Conservation (phyloP, 2,329 filamentous ascomycete species). For the Pseudocercospora fijiensis region DNA sequence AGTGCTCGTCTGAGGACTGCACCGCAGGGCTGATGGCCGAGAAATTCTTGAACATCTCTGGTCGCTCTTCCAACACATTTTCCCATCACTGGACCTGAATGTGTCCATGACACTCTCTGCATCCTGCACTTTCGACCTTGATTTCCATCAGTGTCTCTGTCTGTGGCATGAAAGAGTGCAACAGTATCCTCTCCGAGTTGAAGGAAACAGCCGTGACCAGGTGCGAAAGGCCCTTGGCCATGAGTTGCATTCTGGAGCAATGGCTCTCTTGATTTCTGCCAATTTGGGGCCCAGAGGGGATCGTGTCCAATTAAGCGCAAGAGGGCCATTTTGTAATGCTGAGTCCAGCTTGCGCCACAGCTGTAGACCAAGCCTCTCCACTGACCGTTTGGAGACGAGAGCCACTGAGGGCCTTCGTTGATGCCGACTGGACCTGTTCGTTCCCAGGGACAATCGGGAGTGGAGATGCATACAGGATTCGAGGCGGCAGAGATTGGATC, state of each 20-base stretch:
- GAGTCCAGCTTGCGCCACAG: slow-evolving; percentile 49
- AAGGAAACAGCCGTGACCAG: slow-evolving; percentile 49
- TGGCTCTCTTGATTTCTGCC: slow-evolving; percentile 43
- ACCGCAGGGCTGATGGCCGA: slow-evolving; percentile 24
- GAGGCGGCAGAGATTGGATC: slow-evolving; percentile 40
- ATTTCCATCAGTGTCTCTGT: slow-evolving; percentile 46
- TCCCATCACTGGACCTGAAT: slow-evolving; percentile 46
- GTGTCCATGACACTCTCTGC: slow-evolving; percentile 43
- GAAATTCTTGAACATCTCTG: slow-evolving; percentile 34
- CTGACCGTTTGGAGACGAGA: slow-evolving; percentile 22
- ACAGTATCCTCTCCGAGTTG: slow-evolving; percentile 44
- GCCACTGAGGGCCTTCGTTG: slow-evolving; percentile 43
- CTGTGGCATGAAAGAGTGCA: slow-evolving; percentile 49
- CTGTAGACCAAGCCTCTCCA: slow-evolving; percentile 51
- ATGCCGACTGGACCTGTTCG: slow-evolving; percentile 44
- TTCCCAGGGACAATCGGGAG: slow-evolving; percentile 45
- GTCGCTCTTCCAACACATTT: slow-evolving; percentile 41
- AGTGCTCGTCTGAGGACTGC: not conserved
- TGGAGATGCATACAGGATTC: slow-evolving; percentile 42
- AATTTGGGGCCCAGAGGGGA: slow-evolving; percentile 40
- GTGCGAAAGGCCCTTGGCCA: slow-evolving; percentile 43
- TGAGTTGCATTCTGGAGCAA: slow-evolving; percentile 43
- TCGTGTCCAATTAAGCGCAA: slow-evolving; percentile 44
- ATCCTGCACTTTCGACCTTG: slow-evolving; percentile 47
- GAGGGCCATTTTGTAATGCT: slow-evolving; percentile 51